Base-by-base conservation (phyloP, 108 stramenopile genomes). In the Nitzschia inconspicua region DNA sequence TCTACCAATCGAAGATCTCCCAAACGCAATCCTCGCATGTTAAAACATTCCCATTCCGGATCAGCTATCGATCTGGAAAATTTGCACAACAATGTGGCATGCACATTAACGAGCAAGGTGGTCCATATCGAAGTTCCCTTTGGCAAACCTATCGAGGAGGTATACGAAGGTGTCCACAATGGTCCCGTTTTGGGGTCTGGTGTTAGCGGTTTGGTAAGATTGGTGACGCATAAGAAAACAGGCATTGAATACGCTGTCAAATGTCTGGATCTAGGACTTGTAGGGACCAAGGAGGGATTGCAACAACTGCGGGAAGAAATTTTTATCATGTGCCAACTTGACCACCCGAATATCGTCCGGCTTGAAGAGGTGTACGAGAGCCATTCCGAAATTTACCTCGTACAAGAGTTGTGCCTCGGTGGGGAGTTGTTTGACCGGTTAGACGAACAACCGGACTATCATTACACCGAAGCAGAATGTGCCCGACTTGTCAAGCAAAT, bases 341-440 rank as follows among this genome's bases (percentile, higher is more conserved):
- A 89, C 60, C 88, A 89, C 55, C 88, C 88, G 31, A 89, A 89
- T 56, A 89, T 89, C 42, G 78, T 75, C 16, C 75, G 82, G 16
- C 54, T 86, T 28, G 82, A 86, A 52, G 85, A 86, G 53, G 82
- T 86, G 16, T 86, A 83, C 57, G 85, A 86, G 54, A 76, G 72
- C 22, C 80, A 81, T 47, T 79, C 80, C 13, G 77, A 83, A 50
- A 89, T 94, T 20, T 94, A 89, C 43, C 77, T 93, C 18, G 93
- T 94, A 32, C 88, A 93, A 60, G 94, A 95, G 44, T 63, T 97
- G 35, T 97, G 96, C 73, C 62, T 83, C 26, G 96, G 96, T 11
- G 96, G 96, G 8, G 96, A 97, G 57, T 78, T 97, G n/a, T 93
- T 95, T 56, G 94, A 97, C 47, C 82, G 88, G 20, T 60, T 95